These are phyloP conservation scores for Pythium apleroticum DNA, from an alignment of 352 stramenopile genomes.

Conservation along the genomic window DNA sequence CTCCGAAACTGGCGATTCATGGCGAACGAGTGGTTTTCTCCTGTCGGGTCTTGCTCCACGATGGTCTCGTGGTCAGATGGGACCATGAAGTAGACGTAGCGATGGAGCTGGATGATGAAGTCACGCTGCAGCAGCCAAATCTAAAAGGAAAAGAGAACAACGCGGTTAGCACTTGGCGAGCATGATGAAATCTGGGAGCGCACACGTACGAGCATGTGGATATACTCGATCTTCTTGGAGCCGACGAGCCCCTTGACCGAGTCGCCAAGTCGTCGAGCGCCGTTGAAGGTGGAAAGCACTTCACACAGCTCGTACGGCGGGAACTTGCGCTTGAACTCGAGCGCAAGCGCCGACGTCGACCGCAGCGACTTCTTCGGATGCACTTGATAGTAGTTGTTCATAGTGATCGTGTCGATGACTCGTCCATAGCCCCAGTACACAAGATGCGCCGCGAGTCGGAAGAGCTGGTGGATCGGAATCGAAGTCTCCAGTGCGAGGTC, in stretches of 20 bases:
- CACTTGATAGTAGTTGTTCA: constrained; percentile 89
- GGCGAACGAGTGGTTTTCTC: constrained; percentile 16
- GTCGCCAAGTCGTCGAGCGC: constrained; percentile 67
- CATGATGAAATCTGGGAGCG: too few species aligned
- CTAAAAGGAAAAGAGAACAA: constrained; percentile 20
- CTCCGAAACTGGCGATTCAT: constrained; percentile 11
- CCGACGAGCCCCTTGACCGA: constrained; percentile 74
- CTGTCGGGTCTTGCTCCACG: background rate
- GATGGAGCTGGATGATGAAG: constrained; percentile 82
- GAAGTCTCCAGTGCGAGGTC: constrained; percentile 77
- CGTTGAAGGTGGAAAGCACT: constrained; percentile 71
- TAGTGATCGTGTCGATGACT: constrained; percentile 80
- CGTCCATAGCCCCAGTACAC: constrained; percentile 82
- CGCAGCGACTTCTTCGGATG: constrained; percentile 54
- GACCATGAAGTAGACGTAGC: constrained; percentile 88
- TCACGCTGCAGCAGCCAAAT: constrained; percentile 85
- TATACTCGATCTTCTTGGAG: constrained; percentile 79
- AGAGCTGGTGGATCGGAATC: constrained; percentile 80
- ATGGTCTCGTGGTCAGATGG: constrained; percentile 57
- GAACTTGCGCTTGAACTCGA: constrained; percentile 80
- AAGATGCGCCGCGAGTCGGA: constrained; percentile 78
- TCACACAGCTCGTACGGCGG: constrained; percentile 66
- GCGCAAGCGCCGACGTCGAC: constrained; percentile 43
- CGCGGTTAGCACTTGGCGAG: too few species aligned
- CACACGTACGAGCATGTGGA: constrained; percentile 69